These are phyloP conservation scores for Brassica hybrid DNA, from an alignment of 441 rosid species.

Conservation along the genomic window DNA sequence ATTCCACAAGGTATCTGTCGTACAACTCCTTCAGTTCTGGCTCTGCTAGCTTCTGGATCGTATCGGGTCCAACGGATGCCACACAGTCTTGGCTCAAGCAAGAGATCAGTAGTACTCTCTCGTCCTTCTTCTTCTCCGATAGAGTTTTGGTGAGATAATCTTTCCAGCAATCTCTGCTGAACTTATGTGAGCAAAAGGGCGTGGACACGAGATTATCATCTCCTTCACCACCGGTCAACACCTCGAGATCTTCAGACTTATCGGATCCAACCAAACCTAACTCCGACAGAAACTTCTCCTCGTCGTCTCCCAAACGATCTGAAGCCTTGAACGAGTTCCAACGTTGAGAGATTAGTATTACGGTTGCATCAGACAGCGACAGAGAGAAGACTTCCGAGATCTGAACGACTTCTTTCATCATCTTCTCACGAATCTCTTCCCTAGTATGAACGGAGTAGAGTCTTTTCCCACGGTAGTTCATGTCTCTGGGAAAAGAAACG, in stretches of 20 bases:
- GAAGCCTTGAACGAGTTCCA: constrained; percentile 25
- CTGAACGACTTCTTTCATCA: constrained; percentile 2
- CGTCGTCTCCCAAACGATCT: constrained; percentile 28
- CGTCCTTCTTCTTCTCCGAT: not conserved
- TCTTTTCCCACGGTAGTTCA: constrained; percentile 12
- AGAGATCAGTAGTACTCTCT: not conserved
- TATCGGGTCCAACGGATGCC: constrained; percentile 30
- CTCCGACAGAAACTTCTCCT: constrained; percentile 14
- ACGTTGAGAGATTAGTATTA: constrained; percentile 1
- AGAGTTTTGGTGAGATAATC: not conserved
- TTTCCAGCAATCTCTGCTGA: constrained; percentile 21
- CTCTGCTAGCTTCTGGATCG: not conserved
- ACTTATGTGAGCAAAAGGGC: constrained; percentile 35
- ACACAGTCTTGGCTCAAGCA: constrained; percentile 19
- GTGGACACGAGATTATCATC: constrained; percentile 19
- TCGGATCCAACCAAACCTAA: constrained; percentile 12
- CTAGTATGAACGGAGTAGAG: constrained; percentile 14
- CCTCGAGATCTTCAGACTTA: not conserved
- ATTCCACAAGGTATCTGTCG: not conserved
- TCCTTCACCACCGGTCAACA: not conserved
- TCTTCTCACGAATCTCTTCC: not conserved
- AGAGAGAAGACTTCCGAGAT: constrained; percentile 25
- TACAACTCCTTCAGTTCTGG: constrained; percentile 17
- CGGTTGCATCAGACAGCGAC: constrained; percentile 19
- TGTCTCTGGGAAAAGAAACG: not conserved